A percentile compares a stretch with the other conserved stretches of the same genome.
phyloP scores from a whole-genome alignment of 2,329 filamentous ascomycete species.

The Fusarium armeniacum region DNA sequence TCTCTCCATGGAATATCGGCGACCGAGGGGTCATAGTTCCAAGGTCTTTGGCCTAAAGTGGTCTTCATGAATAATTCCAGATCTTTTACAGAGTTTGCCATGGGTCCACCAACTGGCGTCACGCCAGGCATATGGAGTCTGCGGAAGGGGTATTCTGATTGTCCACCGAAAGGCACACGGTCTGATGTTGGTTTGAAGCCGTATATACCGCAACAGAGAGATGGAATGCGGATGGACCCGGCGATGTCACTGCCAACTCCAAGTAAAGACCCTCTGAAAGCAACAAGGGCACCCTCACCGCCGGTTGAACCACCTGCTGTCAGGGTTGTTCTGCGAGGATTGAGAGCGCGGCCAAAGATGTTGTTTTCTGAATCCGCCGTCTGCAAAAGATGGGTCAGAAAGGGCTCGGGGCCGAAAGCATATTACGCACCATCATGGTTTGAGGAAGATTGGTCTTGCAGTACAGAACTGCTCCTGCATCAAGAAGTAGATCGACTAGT shows the following conservation, averaged over 20 bases:
- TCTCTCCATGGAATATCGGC: conserved; percentile 62
- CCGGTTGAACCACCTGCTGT: conserved; percentile 49
- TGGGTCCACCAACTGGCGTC: conserved; percentile 58
- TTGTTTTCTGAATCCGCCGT: conserved; percentile 58
- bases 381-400: conserved; percentile 19
- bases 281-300: conserved; percentile 45
- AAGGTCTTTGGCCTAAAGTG: conserved; percentile 58
- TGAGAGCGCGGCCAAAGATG: conserved; percentile 48
- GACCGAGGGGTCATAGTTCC: conserved; percentile 60
- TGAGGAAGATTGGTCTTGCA: conserved; percentile 67
- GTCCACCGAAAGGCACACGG: conserved; percentile 62
- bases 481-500: conserved; percentile 45
- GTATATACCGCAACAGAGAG: conserved; percentile 69
- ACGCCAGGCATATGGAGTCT: conserved; percentile 48
- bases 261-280: conserved; percentile 44
- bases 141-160: conserved; percentile 42
- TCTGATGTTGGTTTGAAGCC: conserved; percentile 69
- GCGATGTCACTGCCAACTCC: conserved; percentile 50
- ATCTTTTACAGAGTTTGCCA: conserved; percentile 57
- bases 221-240: conserved; percentile 66
- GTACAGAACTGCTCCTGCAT: conserved; percentile 50
- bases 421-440: conserved; percentile 68
- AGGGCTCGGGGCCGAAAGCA: accelerated
- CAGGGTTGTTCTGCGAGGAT: conserved; percentile 54
- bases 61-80: conserved; percentile 53